phyloP scores from a whole-genome alignment of 257 asterid genomes.

The Solanum chilense region DNA sequence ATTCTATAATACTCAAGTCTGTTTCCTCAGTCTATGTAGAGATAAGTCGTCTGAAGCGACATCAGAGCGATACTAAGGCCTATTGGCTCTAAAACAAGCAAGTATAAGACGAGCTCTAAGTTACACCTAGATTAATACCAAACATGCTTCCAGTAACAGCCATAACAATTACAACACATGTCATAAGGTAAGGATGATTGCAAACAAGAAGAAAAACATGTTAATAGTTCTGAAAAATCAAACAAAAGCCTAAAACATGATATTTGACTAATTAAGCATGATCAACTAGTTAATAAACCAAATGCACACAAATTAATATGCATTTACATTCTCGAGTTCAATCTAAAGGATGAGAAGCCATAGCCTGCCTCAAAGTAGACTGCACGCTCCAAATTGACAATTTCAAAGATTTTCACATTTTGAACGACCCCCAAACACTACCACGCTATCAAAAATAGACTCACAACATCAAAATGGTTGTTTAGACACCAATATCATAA shows the following conservation, averaged over 20 bases:
- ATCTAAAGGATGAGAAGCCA: not conserved
- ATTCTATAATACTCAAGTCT: too few species aligned
- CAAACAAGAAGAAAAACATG: not conserved
- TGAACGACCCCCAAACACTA: fast-evolving
- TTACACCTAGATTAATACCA: not conserved
- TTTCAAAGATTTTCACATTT: not conserved
- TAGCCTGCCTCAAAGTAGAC: not conserved
- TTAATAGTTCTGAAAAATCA: too few species aligned
- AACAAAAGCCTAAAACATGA: not conserved
- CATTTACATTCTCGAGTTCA: not conserved
- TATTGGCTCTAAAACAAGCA: not conserved
- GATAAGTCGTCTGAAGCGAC: too few species aligned
- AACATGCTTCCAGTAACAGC: not conserved
- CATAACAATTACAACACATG: not conserved
- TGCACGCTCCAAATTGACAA: not conserved
- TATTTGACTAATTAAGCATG: not conserved
- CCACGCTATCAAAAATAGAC: too few species aligned
- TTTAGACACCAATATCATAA: not conserved
- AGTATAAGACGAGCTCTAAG: not conserved
- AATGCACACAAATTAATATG: not conserved
- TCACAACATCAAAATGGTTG: not conserved
- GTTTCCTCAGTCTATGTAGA: too few species aligned
- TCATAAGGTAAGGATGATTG: not conserved
- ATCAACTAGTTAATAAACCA: not conserved
- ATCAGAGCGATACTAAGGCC: too few species aligned